Evolutionary conservation across 2,329 filamentous ascomycete species (phyloP).

Genomic region (Ophiostoma populinum): DNA sequence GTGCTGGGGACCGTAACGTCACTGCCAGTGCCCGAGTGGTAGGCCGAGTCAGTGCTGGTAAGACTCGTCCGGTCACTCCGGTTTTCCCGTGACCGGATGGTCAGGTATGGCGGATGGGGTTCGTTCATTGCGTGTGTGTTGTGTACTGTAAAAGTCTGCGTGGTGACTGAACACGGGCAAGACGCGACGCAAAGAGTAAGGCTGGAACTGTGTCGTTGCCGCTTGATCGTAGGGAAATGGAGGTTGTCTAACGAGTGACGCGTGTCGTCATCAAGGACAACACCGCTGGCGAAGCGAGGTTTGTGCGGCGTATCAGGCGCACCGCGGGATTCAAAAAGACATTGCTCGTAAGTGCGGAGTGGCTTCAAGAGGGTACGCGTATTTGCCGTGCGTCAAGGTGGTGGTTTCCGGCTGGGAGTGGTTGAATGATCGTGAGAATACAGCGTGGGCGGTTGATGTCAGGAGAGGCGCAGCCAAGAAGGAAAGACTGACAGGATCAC

Average conservation of each 20-base stretch:
- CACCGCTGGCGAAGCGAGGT: no score
- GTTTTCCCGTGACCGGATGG: constrained; percentile 31
- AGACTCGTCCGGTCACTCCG: constrained; percentile 26
- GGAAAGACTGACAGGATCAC: background rate
- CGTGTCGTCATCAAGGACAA: no score
- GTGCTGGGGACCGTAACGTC: constrained; percentile 23
- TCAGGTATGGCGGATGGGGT: constrained; percentile 30
- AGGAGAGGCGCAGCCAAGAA: background rate
- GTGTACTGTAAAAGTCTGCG: background rate
- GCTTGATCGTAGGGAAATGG: no score
- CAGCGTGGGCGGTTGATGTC: no score
- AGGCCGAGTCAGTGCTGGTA: constrained; percentile 31
- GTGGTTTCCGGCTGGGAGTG: no score
- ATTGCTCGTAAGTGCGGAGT: no score
- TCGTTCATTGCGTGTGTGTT: constrained; percentile 20
- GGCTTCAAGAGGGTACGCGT: background rate
- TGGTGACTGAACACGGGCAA: background rate
- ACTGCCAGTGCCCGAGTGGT: constrained; percentile 25
- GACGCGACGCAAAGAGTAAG: background rate
- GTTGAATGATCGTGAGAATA: no score
- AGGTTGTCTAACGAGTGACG: no score
- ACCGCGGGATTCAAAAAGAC: no score
- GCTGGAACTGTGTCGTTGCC: no score
- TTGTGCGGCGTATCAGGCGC: no score
- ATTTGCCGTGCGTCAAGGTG: background rate